phyloP scores from a whole-genome alignment of 169 alveolate species.

The Plasmodium gallinaceum region DNA sequence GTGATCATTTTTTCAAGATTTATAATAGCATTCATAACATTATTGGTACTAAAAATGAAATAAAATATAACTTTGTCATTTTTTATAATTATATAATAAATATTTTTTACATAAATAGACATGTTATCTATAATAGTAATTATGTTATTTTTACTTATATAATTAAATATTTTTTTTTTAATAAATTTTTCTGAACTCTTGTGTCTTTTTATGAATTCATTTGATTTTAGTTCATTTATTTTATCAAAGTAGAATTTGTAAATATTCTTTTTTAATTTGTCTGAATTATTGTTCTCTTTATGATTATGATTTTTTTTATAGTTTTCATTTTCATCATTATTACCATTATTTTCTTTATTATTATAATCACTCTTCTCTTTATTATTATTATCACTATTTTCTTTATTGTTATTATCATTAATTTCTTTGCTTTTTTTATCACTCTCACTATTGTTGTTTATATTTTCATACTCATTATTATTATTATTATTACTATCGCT shows the following conservation, averaged over 20 bases:
- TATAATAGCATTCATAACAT: constrained; percentile 47
- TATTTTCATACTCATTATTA: not conserved
- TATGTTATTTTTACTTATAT: constrained; percentile 30
- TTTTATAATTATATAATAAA: constrained; percentile 26
- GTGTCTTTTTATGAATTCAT: constrained; percentile 7
- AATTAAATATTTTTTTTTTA: constrained; percentile 55
- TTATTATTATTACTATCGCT: constrained; percentile 8
- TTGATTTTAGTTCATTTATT: constrained; percentile 47
- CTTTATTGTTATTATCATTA: not conserved
- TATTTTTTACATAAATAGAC: constrained; percentile 27
- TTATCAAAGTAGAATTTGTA: constrained; percentile 28
- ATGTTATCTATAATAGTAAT: constrained; percentile 18
- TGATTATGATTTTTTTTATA: not conserved
- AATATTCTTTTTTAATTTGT: not conserved
- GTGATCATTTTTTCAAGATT: constrained; percentile 9
- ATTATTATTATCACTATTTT: not conserved
- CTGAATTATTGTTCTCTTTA: not conserved
- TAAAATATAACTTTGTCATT: constrained; percentile 38
- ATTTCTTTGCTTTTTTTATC: not conserved
- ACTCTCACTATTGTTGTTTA: not conserved
- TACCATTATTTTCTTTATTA: not conserved
- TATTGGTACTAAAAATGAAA: constrained; percentile 27
- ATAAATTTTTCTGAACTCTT: constrained; percentile 30
- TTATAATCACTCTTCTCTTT: not conserved
- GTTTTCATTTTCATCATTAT: constrained; percentile 11